phyloP scores from a whole-genome alignment of 2,329 filamentous ascomycete genomes.

The Colletotrichum siamense region DNA sequence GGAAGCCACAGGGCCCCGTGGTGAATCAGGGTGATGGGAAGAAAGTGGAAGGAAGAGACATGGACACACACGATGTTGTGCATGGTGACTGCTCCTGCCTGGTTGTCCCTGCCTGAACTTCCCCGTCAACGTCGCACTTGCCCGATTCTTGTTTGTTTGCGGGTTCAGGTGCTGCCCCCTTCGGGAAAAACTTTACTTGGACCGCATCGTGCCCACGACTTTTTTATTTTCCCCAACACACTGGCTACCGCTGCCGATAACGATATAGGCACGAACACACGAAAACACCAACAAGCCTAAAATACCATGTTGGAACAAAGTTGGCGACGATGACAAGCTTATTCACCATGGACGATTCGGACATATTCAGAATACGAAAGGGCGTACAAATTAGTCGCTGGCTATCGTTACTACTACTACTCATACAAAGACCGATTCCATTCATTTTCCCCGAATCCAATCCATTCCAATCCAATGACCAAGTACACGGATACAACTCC shows the following conservation, averaged over 20 bases:
- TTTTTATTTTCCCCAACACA: neutral
- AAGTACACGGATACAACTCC: neutral
- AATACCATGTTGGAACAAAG: neutral
- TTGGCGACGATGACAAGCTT: neutral
- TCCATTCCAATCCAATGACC: neutral
- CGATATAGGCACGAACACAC: neutral
- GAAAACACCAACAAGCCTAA: neutral
- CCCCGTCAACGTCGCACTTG: constrained; percentile 6
- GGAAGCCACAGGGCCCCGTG: constrained; percentile 2
- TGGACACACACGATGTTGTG: neutral
- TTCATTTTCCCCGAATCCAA: neutral
- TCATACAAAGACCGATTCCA: constrained; percentile 5
- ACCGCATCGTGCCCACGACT: neutral
- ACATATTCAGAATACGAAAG: neutral
- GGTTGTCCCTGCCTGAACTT: neutral
- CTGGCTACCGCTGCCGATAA: neutral
- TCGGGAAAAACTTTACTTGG: neutral
- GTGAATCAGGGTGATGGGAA: neutral
- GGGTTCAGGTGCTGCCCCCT: neutral
- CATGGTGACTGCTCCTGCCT: neutral
- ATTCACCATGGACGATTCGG: neutral
- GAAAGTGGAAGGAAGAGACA: neutral
- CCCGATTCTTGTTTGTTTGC: constrained; percentile 9
- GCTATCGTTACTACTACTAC: neutral
- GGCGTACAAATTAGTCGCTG: constrained; percentile 3